Percentiles rank a stretch among this genome's conserved stretches.
These are phyloP conservation scores for Lactarius indigo DNA, from an alignment of 768 basidiomycete genomes.

Conservation along the genomic window DNA sequence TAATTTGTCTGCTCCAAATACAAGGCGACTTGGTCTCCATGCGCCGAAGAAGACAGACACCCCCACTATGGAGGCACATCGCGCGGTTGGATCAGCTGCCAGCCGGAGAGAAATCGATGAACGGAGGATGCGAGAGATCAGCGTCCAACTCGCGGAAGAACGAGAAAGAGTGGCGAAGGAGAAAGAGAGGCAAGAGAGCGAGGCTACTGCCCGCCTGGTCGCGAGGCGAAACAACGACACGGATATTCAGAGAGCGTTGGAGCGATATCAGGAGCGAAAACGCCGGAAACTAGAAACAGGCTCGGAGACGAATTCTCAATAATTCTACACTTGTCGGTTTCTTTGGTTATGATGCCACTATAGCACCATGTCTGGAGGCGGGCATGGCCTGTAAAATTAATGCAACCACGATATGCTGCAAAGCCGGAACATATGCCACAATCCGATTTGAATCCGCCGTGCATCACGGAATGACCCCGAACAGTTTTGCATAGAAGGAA, in stretches of 20 bases:
- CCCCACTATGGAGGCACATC: slow-evolving; percentile 48
- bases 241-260: slow-evolving; percentile 69
- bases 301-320: slow-evolving; percentile 6
- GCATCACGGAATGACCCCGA: not conserved
- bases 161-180: slow-evolving; percentile 53
- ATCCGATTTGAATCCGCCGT: not conserved
- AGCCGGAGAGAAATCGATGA: slow-evolving; percentile 79
- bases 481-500: not conserved
- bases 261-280: slow-evolving; percentile 78
- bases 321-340: not conserved
- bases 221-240: slow-evolving; percentile 71
- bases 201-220: slow-evolving; percentile 62
- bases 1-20: slow-evolving; percentile 83
- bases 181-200: slow-evolving; percentile 56
- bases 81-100: slow-evolving; percentile 83
- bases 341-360: not conserved
- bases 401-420: not conserved
- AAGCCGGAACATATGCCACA: not conserved
- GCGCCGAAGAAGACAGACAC: slow-evolving; percentile 28
- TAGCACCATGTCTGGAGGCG: not conserved
- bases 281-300: slow-evolving; percentile 59
- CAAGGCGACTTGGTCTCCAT: slow-evolving; percentile 58
- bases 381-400: not conserved
- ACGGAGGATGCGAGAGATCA: slow-evolving; percentile 74
- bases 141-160: slow-evolving; percentile 75